Base-by-base conservation (phyloP, 371 early-diverging fungal species). In the Zopfochytrium polystomum region DNA sequence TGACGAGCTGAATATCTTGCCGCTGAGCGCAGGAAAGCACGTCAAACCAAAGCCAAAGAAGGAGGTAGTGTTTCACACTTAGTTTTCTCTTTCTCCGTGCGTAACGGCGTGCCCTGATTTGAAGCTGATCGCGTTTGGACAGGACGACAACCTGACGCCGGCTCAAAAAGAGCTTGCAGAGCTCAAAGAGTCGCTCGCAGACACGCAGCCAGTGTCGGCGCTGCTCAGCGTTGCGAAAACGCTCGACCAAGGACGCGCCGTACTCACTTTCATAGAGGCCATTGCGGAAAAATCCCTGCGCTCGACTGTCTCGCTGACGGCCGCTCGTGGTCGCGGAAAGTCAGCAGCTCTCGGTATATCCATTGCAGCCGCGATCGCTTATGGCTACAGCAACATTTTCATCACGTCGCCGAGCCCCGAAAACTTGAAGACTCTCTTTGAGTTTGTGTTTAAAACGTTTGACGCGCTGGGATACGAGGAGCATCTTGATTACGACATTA, bases 311-410 rank as follows among this genome's bases (percentile, higher is more conserved):
- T 82, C 93, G 0, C 80, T 99, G 69, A 99, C 98, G 2, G 99
- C 99, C 26, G 85, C 90, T 31, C 92, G 99, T 83, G 99, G 99
- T 71, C 89, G 99, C 65, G 99, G 99, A 73, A 99, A 99, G 79
- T 98, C 99, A 13, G 99, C 99, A 0, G 89, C 98, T 0, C 81
- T 99, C 43, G 99, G 99, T 38, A 82, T 99, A 38, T 85, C 96
- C 27, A 90, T 99, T 72, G 94, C 99, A 0, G 87, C 93, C 1
- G 99, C 99, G 18, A 85, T 99, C 25, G 90, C 95, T 0, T 92
- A 95, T 71, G 97, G 97, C n/a, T 98, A 98, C 78, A 91, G 92
- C 65, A 96, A 96, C 73, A 95, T 99, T 61, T 97, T 96, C 74
- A 91, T 99, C 52, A 93, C 96, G 3, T 93, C 98, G 6, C 99